Base-by-base conservation (phyloP, 306 rosid species). In the Herpetospermum pedunculosum region DNA sequence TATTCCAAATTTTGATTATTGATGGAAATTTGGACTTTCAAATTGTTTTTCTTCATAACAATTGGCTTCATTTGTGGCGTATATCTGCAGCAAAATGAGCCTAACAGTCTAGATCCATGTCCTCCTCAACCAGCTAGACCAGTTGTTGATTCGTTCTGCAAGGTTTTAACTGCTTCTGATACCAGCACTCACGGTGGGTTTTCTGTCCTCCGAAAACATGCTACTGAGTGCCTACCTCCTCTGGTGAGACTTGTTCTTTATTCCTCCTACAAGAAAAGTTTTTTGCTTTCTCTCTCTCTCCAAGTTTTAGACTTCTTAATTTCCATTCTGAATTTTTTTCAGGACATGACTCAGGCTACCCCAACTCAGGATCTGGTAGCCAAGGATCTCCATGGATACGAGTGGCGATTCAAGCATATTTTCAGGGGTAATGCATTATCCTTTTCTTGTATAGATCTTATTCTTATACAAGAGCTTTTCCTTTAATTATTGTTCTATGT, bases 131-230 rank as follows among this genome's bases (percentile, higher is more conserved):
- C 68, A 75, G 80, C 79, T 29, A 86, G 83, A 70, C 90, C 91
- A 2, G 75, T 67, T 0, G 83, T 87, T 57, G 87, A 88, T 78
- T 72, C 92, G 0, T 94, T 94, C 84, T 80, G 85, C 80, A 94
- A 94, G 87, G 88, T 91, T 72, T 83, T 94, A 54, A 94, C 98
- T 9, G 96, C 97, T 1, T 94, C 97, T 0, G 98, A 94, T 82
- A 94, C 98, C 1, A 94, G 98, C 80, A 94, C 98, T 18, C 98
- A 93, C 77, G 98, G 98, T 8, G 98, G 98, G 44, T 93, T 93
- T 85, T 93, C 98, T 29, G 94, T 93, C 81, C 87, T 89, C 6
- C 85, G 98, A 52, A 93, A 89, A 84, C 98, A 93, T 41, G 98
- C 98, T 38, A 93, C 92, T 2, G 98, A 87, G 64, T 91, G 97